Base-by-base conservation (phyloP, 345 rosid genomes). In the Aquilaria malaccensis region DNA sequence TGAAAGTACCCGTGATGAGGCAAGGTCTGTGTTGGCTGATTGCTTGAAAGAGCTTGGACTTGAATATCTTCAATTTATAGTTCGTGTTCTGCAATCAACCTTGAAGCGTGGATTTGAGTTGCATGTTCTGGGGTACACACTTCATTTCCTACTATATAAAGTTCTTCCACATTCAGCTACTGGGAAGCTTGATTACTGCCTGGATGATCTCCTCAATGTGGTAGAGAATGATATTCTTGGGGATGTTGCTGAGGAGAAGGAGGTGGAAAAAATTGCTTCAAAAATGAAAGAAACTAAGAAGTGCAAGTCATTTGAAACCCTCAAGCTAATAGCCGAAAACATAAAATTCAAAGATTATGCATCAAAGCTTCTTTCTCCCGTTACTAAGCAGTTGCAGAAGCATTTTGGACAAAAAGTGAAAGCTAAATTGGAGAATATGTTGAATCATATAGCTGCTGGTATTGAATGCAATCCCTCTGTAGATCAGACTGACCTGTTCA, bases 201-300 rank as follows among this genome's bases (percentile, higher is more conserved):
- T 86, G 77, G 81, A 69, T 33, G 97, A 88, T 72, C 95, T 94
- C 59, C 88, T 88, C 30, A 62, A 77, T 50, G 85, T 85, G 51
- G 95, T 85, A 55, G 85, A 79, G 71, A 81, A 66, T 33, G 93
- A 90, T 66, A 88, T 90, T 72, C 87, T 94, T 60, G 96, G 97
- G 64, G 84, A 84, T 77, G 96, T 90, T 72, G 81, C 93, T 9
- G 99, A 94, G 74, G 85, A 94, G 78, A 94, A 88, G 67, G 96
- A 88, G 63, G 97, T 80, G 71, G 87, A 77, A 31, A 88, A 88
- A 76, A 84, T 90, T 63, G 84, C 87, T 67, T 77, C 84, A 29
- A 94, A 90, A 70, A 94, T 88, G 97, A 94, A 88, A 69, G 99
- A 94, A 79, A 86, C 97, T 50, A 79, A 67, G 78, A 77, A 70